Conservation (phyloP, 2,329 filamentous ascomycete species). For the Alternaria postmessia region DNA sequence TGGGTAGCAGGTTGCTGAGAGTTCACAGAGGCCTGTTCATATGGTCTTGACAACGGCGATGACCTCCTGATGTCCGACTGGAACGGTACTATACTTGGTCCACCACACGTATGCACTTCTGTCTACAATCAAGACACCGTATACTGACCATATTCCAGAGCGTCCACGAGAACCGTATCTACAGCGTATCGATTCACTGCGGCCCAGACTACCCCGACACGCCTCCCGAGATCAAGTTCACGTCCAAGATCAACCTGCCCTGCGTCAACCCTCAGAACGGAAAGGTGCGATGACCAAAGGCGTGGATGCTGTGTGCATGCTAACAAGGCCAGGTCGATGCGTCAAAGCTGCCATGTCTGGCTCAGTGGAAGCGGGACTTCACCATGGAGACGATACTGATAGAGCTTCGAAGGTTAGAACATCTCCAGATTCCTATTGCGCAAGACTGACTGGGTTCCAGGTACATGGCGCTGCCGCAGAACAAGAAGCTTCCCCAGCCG, state of each 20-base stretch:
- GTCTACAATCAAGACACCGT: background rate
- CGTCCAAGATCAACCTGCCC: slow-evolving; percentile 94
- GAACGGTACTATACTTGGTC: slow-evolving; percentile 97
- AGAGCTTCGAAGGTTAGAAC: slow-evolving; percentile 76
- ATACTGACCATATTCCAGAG: slow-evolving; percentile 64
- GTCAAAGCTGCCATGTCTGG: slow-evolving; percentile 81
- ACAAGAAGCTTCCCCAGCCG: slow-evolving; percentile 96
- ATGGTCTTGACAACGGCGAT: slow-evolving; percentile 91
- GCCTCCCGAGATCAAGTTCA: slow-evolving; percentile 89
- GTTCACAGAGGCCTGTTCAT: slow-evolving; percentile 86
- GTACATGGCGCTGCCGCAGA: slow-evolving; percentile 88
- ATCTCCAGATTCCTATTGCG: background rate
- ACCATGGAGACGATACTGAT: slow-evolving; percentile 95
- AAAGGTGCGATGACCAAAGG: slow-evolving; percentile 58
- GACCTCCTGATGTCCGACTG: slow-evolving; percentile 98
- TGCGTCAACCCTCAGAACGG: slow-evolving; percentile 85
- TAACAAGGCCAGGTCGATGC: slow-evolving; percentile 74
- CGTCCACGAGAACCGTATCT: slow-evolving; percentile 98
- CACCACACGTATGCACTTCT: slow-evolving; percentile 79
- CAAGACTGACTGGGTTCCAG: slow-evolving; percentile 55
- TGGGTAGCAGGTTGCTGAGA: slow-evolving; percentile 14
- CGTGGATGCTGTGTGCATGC: background rate
- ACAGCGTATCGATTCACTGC: slow-evolving; percentile 97
- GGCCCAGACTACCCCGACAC: slow-evolving; percentile 86
- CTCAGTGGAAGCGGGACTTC: slow-evolving; percentile 89